phyloP scores from a whole-genome alignment of 2,329 filamentous ascomycete species.

The Aspergillus texensis region DNA sequence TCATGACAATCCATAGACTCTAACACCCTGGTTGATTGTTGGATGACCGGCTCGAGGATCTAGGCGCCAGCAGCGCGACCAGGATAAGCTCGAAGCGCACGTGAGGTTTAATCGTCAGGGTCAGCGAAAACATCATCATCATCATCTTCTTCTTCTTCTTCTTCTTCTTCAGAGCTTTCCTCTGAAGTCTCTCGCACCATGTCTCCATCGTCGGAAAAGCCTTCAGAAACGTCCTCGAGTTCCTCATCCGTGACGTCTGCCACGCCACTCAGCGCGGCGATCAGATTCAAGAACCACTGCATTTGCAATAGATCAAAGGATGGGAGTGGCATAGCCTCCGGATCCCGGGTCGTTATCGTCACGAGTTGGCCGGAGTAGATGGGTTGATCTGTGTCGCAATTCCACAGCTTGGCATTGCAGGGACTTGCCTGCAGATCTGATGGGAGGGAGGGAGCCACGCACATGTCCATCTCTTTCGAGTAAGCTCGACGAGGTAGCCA shows the following conservation, averaged over 20 bases:
- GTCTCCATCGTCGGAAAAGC: background rate
- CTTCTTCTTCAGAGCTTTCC: too few species aligned
- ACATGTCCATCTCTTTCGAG: background rate
- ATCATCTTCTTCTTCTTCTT: too few species aligned
- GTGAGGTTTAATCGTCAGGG: background rate
- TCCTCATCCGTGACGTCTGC: background rate
- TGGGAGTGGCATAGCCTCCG: conserved; percentile 4
- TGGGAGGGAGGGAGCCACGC: background rate
- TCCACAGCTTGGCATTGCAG: background rate
- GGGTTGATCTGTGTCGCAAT: background rate
- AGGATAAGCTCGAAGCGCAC: too few species aligned
- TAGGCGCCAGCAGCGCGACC: too few species aligned
- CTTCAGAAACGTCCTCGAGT: background rate
- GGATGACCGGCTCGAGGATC: too few species aligned
- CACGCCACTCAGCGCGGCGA: background rate
- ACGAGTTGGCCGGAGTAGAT: conserved; percentile 4
- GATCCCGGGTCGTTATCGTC: conserved; percentile 3
- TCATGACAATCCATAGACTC: too few species aligned
- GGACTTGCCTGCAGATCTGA: background rate
- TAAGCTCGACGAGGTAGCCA: background rate
- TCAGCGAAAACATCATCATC: background rate
- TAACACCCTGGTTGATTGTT: too few species aligned
- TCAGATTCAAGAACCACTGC: background rate
- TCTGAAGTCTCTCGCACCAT: too few species aligned
- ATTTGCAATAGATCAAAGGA: background rate